These are phyloP conservation scores for Cantharellus cinnabarinus DNA, from an alignment of 768 basidiomycete genomes.

Conservation along the genomic window DNA sequence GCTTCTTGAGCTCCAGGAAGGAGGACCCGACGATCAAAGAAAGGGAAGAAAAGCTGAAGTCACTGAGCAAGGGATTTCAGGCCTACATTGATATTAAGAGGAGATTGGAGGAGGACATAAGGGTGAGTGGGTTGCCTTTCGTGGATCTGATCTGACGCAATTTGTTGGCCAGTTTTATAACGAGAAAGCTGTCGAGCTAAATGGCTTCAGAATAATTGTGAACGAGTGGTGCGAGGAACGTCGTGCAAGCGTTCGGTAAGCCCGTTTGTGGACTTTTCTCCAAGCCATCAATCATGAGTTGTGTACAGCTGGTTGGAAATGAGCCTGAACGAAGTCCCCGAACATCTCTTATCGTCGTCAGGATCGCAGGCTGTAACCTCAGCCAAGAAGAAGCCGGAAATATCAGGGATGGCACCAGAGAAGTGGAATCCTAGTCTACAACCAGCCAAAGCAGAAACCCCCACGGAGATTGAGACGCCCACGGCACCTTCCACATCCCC, in stretches of 20 bases:
- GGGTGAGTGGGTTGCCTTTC: conserved; percentile 25
- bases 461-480: too few relatives aligned
- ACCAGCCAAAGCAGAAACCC: too few relatives aligned
- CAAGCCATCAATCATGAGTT: too few relatives aligned
- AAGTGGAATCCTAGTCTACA: too few relatives aligned
- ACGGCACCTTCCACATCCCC: too few relatives aligned
- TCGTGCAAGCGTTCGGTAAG: conserved; percentile 58
- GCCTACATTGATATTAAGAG: conserved; percentile 70
- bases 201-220: conserved; percentile 56
- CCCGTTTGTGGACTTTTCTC: neutral
- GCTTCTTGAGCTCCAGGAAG: conserved; percentile 55
- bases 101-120: conserved; percentile 77
- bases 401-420: too few relatives aligned
- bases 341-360: too few relatives aligned
- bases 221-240: conserved; percentile 52
- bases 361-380: too few relatives aligned
- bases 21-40: conserved; percentile 61
- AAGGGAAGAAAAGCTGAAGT: conserved; percentile 63
- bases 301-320: too few relatives aligned
- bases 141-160: neutral
- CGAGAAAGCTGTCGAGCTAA: conserved; percentile 50
- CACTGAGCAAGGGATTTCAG: conserved; percentile 65
- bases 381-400: too few relatives aligned
- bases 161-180: conserved; percentile 56
- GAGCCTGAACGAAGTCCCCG: too few relatives aligned